Percentiles rank a stretch among this genome's conserved stretches.
phyloP scores from a whole-genome alignment of 2,329 filamentous ascomycete species.

The Plenodomus lindquistii region DNA sequence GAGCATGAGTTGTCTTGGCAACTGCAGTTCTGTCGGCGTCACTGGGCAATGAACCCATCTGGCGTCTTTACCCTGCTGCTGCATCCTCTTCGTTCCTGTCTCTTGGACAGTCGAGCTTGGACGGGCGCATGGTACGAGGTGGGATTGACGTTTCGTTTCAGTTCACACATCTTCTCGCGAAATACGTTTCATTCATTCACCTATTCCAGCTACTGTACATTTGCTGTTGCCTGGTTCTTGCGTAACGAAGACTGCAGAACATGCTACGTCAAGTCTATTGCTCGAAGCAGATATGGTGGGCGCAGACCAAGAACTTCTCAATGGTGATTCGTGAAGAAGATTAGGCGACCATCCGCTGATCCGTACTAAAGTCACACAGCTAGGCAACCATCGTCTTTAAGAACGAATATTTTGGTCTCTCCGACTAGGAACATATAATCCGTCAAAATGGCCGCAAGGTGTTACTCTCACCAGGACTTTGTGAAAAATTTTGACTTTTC shows the following conservation, averaged over 20 bases:
- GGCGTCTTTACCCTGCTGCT: slow-evolving; percentile 33
- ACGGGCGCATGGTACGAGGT: slow-evolving; percentile 28
- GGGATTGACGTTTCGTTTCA: slow-evolving; percentile 41
- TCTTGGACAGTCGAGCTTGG: slow-evolving; percentile 19
- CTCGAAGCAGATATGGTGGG: not conserved
- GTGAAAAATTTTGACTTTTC: slow-evolving; percentile 17
- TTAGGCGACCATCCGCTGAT: slow-evolving; percentile 12
- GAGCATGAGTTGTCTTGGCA: slow-evolving; percentile 14
- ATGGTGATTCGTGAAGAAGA: slow-evolving; percentile 1
- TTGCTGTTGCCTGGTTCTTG: not conserved
- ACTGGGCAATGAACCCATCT: slow-evolving; percentile 33
- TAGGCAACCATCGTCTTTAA: slow-evolving; percentile 12
- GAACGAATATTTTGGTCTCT: slow-evolving; percentile 2
- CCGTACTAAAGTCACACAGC: slow-evolving; percentile 3
- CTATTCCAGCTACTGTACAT: not conserved
- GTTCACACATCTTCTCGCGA: slow-evolving; percentile 28
- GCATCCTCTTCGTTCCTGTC: slow-evolving; percentile 26
- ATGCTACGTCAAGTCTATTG: not conserved
- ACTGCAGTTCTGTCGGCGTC: slow-evolving; percentile 11
- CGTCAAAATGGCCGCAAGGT: slow-evolving; percentile 1
- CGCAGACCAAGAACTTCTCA: not conserved
- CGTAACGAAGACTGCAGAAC: not conserved
- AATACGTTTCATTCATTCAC: too few relatives aligned
- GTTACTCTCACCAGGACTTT: slow-evolving; percentile 11
- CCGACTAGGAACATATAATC: not conserved